Evolutionary conservation across 306 rosid species (phyloP).

Genomic region (Luffa aegyptiaca): DNA sequence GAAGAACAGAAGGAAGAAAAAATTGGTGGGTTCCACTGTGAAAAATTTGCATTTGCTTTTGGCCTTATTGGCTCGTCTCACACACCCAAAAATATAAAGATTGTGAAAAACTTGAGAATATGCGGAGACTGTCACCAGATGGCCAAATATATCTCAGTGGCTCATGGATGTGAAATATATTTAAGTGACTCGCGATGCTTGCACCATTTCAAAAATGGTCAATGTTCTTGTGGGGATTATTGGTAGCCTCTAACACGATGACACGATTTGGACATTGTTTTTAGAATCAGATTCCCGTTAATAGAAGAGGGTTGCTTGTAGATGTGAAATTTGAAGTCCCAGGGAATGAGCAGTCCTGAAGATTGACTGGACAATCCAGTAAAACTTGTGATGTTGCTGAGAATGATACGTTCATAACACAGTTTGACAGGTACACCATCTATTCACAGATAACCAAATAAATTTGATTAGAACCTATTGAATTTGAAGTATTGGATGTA

Average conservation of each 20-base stretch:
- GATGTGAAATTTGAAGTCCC: background rate
- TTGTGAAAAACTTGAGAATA: conserved; percentile 69
- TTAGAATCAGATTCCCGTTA: background rate
- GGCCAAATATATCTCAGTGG: conserved; percentile 62
- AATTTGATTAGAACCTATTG: background rate
- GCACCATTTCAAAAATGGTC: conserved; percentile 75
- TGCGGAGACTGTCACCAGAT: conserved; percentile 71
- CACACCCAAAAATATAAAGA: conserved; percentile 36
- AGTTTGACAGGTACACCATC: background rate
- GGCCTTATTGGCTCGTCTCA: conserved; percentile 43
- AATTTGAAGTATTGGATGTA: background rate
- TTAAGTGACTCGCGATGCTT: conserved; percentile 52
- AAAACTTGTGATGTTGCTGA: background rate
- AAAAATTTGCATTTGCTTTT: conserved; percentile 70
- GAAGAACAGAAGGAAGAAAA: conserved; percentile 63
- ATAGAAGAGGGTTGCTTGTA: background rate
- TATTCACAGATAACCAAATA: background rate
- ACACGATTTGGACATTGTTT: background rate
- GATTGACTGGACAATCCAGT: background rate
- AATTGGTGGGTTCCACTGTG: conserved; percentile 50
- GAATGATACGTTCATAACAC: background rate
- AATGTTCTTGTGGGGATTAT: conserved; percentile 84
- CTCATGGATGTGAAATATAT: conserved; percentile 67
- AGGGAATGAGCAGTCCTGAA: background rate
- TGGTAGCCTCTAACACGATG: conserved; percentile 36